phyloP scores from a whole-genome alignment of 768 basidiomycete genomes.

The Rhizopogon vinicolor region DNA sequence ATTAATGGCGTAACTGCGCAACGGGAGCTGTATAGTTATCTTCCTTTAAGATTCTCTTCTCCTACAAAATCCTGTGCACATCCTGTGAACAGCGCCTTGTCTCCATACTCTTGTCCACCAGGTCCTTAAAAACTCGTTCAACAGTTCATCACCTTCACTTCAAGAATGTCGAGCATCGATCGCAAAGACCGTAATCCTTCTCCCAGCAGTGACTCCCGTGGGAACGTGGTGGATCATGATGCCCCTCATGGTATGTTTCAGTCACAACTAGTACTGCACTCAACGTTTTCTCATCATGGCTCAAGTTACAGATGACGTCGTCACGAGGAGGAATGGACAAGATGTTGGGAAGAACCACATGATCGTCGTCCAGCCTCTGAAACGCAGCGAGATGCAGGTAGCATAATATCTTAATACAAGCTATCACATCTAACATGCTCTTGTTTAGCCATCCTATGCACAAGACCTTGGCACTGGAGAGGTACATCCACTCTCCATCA shows the following conservation, averaged over 20 bases:
- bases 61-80: neutral
- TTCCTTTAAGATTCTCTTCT: neutral
- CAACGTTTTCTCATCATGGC: conserved; percentile 11
- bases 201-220: conserved; percentile 31
- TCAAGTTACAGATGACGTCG: conserved; percentile 63
- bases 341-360: conserved; percentile 34
- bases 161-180: conserved; percentile 32
- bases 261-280: neutral
- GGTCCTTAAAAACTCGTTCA: conserved; percentile 13
- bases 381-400: conserved; percentile 85
- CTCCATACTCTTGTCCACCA: neutral
- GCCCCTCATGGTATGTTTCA: conserved; percentile 51
- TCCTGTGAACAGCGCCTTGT: conserved; percentile 4
- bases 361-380: conserved; percentile 82
- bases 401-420: conserved; percentile 5
- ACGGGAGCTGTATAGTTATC: conserved; percentile 1
- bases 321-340: conserved; percentile 27
- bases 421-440: neutral
- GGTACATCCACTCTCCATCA: conserved; percentile 23
- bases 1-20: neutral
- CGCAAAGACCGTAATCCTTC: conserved; percentile 52
- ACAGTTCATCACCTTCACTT: neutral
- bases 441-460: conserved; percentile 76
- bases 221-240: conserved; percentile 71
- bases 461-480: conserved; percentile 78